Evolutionary conservation across 495 filamentous ascomycete species (phyloP).

Genomic region (Copromyces sp.): DNA sequence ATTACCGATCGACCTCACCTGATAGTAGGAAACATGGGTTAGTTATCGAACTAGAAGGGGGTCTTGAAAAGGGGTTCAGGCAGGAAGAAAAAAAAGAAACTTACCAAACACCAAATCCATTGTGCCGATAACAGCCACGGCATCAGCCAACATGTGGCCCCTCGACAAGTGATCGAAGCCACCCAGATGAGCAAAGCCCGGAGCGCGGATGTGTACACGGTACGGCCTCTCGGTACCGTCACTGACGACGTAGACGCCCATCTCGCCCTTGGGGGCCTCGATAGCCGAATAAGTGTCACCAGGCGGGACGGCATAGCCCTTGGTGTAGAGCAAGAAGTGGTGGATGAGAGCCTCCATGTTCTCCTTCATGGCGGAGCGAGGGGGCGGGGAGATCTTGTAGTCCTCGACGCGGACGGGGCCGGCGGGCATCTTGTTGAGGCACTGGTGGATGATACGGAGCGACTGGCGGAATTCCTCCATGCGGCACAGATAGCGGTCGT

Average conservation of each 20-base stretch:
- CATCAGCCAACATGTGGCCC: constrained; percentile 92
- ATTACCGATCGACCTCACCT: constrained; percentile 45
- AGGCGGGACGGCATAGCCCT: constrained; percentile 95
- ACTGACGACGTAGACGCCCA: constrained; percentile 95
- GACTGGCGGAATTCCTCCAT: constrained; percentile 99
- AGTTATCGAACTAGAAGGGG: constrained; percentile 5
- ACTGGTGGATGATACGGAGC: constrained; percentile 96
- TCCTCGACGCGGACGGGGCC: constrained; percentile 93
- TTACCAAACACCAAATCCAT: constrained; percentile 71
- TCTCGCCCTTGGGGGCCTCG: constrained; percentile 98
- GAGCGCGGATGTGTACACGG: constrained; percentile 93
- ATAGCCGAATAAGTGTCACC: constrained; percentile 97
- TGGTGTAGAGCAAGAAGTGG: constrained; percentile 97
- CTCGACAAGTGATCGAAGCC: constrained; percentile 88
- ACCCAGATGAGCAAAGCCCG: constrained; percentile 90
- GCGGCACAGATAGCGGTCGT: constrained; percentile 96
- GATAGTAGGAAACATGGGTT: neutral
- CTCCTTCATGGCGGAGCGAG: constrained; percentile 98
- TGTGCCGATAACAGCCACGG: constrained; percentile 91
- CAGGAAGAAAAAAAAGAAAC: constrained; percentile 5
- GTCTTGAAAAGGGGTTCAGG: neutral
- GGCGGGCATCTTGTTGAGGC: constrained; percentile 95
- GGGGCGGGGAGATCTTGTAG: constrained; percentile 97
- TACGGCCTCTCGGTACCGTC: constrained; percentile 96
- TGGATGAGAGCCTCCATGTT: constrained; percentile 99